These are phyloP conservation scores for Chrysanthemum lavandulifolium DNA, from an alignment of 129 eudicot species.

Conservation along the genomic window DNA sequence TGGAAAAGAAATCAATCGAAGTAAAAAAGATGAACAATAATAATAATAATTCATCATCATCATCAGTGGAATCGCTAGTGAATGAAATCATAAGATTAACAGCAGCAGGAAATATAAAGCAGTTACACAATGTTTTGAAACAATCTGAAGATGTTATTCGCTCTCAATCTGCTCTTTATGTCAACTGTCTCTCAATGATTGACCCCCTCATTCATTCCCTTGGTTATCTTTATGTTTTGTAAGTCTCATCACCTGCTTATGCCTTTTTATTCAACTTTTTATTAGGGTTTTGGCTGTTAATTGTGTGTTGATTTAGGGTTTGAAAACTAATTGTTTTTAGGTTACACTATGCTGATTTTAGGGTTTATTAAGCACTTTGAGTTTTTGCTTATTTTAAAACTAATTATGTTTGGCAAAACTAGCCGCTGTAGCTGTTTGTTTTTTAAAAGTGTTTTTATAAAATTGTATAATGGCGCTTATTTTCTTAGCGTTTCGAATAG, in stretches of 20 bases:
- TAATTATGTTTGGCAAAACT: too few relatives aligned
- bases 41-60: not conserved
- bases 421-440: too few relatives aligned
- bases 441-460: too few relatives aligned
- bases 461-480: too few relatives aligned
- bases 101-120: constrained; percentile 42
- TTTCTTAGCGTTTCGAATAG: too few relatives aligned
- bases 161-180: constrained; percentile 54
- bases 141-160: constrained; percentile 58
- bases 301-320: too few relatives aligned
- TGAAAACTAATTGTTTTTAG: not conserved
- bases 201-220: constrained; percentile 85
- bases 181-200: constrained; percentile 49
- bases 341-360: too few relatives aligned
- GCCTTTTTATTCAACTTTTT: not conserved
- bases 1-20: too few relatives aligned
- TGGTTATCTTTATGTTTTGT: constrained; percentile 82
- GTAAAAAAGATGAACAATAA: too few relatives aligned
- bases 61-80: constrained; percentile 55
- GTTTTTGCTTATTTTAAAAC: too few relatives aligned
- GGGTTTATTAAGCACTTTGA: too few relatives aligned
- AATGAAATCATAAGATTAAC: constrained; percentile 75
- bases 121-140: constrained; percentile 56
- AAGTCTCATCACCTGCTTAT: constrained; percentile 18
- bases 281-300: not conserved